Percentiles rank a stretch among this genome's conserved stretches.
These are phyloP conservation scores for Phylloporus arenicola DNA, from an alignment of 768 basidiomycete species.

Conservation along the genomic window DNA sequence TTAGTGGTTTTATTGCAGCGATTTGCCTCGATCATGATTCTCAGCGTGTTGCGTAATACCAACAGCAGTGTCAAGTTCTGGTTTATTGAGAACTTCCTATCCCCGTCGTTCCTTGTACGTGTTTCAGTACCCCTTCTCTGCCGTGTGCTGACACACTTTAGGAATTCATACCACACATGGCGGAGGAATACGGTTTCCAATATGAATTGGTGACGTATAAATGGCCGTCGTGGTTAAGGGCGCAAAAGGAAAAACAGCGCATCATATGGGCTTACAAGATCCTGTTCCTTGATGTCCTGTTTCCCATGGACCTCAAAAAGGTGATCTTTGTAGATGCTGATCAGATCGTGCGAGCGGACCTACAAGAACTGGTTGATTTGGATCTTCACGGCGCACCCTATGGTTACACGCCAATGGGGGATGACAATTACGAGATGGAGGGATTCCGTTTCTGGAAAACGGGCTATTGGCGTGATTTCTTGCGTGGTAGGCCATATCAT, in stretches of 20 bases:
- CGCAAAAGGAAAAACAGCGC: slow-evolving; percentile 95
- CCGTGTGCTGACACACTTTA: slow-evolving; percentile 25
- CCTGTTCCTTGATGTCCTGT: slow-evolving; percentile 95
- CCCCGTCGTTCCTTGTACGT: slow-evolving; percentile 88
- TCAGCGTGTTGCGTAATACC: slow-evolving; percentile 92
- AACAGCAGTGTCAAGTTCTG: slow-evolving; percentile 96
- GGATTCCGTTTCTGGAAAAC: slow-evolving; percentile 99
- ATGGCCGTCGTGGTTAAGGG: slow-evolving; percentile 98
- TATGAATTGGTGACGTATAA: slow-evolving; percentile 99
- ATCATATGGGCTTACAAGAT: slow-evolving; percentile 99
- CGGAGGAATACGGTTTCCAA: slow-evolving; percentile 86
- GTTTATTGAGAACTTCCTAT: slow-evolving; percentile 99
- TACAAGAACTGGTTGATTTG: slow-evolving; percentile 90
- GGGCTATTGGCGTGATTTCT: slow-evolving; percentile 89
- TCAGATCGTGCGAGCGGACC: slow-evolving; percentile 94
- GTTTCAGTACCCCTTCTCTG: not conserved
- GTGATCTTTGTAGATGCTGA: slow-evolving; percentile 99
- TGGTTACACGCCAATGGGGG: slow-evolving; percentile 96
- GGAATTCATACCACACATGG: slow-evolving; percentile 95
- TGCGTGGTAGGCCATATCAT: slow-evolving; percentile 84
- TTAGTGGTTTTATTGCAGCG: slow-evolving; percentile 46
- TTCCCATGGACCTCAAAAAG: slow-evolving; percentile 98
- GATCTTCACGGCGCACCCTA: slow-evolving; percentile 93
- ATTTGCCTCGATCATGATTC: slow-evolving; percentile 96
- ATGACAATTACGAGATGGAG: slow-evolving; percentile 92